A percentile compares a stretch with the other conserved stretches of the same genome.
Evolutionary conservation across 257 asterid genomes (phyloP).

Genomic region (Dorcoceras hygrometricum): DNA sequence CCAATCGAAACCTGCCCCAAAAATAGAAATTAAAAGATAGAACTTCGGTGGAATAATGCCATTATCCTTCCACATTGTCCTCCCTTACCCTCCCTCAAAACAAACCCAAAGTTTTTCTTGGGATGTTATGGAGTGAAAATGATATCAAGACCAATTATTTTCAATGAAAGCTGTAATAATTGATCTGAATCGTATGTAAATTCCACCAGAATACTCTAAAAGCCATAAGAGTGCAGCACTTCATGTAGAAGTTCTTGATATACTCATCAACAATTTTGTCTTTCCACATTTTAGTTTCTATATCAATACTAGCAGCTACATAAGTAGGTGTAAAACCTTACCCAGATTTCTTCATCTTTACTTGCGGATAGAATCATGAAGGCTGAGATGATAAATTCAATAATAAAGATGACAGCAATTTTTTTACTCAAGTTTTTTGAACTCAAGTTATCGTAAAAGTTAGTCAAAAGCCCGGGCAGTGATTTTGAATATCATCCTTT

Average conservation of each 20-base stretch:
- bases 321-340: neutral
- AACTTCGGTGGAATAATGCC: neutral
- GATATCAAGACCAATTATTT: neutral
- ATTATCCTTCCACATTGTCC: neutral
- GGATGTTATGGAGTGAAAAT: neutral
- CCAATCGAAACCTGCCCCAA: neutral
- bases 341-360: neutral
- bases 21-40: neutral
- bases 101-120: neutral
- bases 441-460: too few species aligned
- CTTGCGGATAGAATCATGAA: too few species aligned
- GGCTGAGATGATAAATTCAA: too few species aligned
- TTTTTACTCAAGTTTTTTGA: too few species aligned
- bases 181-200: neutral
- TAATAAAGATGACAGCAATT: too few species aligned
- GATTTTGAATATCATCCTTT: too few species aligned
- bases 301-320: neutral
- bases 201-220: neutral
- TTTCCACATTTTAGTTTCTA: too few species aligned
- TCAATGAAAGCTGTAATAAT: neutral
- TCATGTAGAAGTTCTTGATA: neutral
- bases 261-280: neutral
- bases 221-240: neutral
- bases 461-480: too few species aligned
- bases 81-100: neutral